phyloP scores from a whole-genome alignment of 805 yeast genomes.

The Starmerella tilneyi region DNA sequence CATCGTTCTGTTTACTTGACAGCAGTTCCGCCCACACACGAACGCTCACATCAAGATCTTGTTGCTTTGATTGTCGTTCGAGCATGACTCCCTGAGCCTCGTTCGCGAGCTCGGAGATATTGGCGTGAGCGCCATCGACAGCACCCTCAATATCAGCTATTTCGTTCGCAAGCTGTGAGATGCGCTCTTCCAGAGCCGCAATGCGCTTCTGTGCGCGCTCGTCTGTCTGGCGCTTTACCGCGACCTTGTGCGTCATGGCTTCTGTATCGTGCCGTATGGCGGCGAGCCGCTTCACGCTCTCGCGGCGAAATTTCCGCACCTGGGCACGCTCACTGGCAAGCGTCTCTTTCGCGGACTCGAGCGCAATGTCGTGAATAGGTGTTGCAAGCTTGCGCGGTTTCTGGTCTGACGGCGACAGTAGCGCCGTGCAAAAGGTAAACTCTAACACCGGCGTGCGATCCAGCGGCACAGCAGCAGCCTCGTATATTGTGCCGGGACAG shows the following conservation, averaged over 20 bases:
- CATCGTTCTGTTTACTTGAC: conserved; percentile 9
- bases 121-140: background rate
- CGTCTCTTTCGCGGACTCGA: background rate
- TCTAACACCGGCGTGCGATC: background rate
- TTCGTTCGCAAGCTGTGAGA: conserved; percentile 16
- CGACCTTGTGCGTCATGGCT: conserved; percentile 8
- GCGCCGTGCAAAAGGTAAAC: conserved; percentile 8
- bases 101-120: conserved; percentile 7
- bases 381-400: conserved; percentile 10
- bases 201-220: conserved; percentile 21
- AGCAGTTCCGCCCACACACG: conserved; percentile 16
- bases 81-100: conserved; percentile 7
- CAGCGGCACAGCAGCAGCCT: background rate
- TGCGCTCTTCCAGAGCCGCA: conserved; percentile 16
- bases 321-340: conserved; percentile 9
- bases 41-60: conserved; percentile 12
- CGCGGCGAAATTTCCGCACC: conserved; percentile 15
- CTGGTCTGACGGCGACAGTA: background rate
- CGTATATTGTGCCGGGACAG: conserved; percentile 7
- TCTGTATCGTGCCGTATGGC: conserved; percentile 15
- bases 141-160: conserved; percentile 1
- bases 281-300: conserved; percentile 13
- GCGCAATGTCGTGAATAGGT: conserved; percentile 7
- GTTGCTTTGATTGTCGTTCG: conserved; percentile 10
- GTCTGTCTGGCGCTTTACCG: conserved; percentile 15